phyloP scores from a whole-genome alignment of 2,329 filamentous ascomycete species.

The Aspergillus sp. region DNA sequence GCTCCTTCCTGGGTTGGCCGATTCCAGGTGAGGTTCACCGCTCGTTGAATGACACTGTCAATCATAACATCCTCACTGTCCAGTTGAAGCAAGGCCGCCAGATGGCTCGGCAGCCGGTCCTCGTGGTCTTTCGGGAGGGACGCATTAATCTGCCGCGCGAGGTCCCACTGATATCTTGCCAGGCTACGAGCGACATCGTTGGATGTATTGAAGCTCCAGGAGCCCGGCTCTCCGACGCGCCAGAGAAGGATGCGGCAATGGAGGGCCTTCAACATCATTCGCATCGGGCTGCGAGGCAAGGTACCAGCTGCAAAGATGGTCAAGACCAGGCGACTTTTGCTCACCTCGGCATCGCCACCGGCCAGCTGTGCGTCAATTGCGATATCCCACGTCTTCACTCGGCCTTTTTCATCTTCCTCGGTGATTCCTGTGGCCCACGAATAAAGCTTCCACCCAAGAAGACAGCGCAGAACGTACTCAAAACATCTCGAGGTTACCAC shows the following conservation, averaged over 20 bases:
- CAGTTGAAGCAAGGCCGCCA: conserved; percentile 71
- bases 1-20: conserved; percentile 68
- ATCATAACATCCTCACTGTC: conserved; percentile 81
- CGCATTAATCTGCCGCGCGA: conserved; percentile 63
- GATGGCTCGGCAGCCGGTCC: conserved; percentile 71
- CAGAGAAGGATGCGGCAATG: conserved; percentile 88
- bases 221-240: conserved; percentile 66
- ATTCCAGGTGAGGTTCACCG: conserved; percentile 89
- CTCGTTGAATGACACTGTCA: conserved; percentile 74
- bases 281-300: conserved; percentile 74
- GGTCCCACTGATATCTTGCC: conserved; percentile 75
- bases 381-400: conserved; percentile 89
- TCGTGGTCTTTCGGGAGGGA: conserved; percentile 51
- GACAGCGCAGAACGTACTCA: conserved; percentile 75
- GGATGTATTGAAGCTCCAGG: conserved; percentile 62
- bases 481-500: conserved; percentile 76
- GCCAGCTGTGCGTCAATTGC: conserved; percentile 89
- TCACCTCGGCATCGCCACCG: conserved; percentile 85
- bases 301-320: conserved; percentile 87
- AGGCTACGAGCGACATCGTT: conserved; percentile 70
- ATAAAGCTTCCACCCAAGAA: conserved; percentile 74
- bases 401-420: conserved; percentile 78
- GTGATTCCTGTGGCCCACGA: conserved; percentile 76
- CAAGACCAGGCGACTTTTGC: conserved; percentile 77
- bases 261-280: conserved; percentile 87